Conservation (phyloP, 1,139 yeast genomes). For the Nakaseomyces sp. region DNA sequence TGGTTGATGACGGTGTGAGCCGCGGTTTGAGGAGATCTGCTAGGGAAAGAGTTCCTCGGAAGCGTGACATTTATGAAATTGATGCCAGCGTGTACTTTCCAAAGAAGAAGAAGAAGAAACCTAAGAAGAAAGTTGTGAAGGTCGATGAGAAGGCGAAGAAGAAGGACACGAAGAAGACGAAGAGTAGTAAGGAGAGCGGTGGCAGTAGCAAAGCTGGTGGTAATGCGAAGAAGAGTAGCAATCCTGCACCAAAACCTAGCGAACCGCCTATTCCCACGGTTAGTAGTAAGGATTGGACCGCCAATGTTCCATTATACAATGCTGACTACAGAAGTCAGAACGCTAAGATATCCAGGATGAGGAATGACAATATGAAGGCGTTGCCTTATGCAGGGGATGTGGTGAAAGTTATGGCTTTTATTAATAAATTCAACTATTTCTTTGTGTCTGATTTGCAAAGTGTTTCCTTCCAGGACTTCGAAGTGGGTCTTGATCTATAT, state of each 20-base stretch:
- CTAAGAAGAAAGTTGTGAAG: neutral
- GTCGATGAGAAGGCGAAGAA: neutral
- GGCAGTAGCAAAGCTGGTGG: neutral
- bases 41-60: constrained; percentile 4
- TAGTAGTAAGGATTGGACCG: constrained; percentile 17
- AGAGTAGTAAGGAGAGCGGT: too few species aligned
- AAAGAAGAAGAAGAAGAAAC: constrained; percentile 2
- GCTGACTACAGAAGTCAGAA: constrained; percentile 25
- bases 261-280: constrained; percentile 3
- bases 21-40: neutral
- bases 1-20: neutral
- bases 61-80: constrained; percentile 4
- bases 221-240: neutral
- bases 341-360: constrained; percentile 26
- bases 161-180: neutral
- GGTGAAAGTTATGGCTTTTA: constrained; percentile 36
- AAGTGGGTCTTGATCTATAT: constrained; percentile 40
- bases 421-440: constrained; percentile 37
- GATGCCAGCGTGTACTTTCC: constrained; percentile 3
- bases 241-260: neutral
- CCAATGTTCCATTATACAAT: constrained; percentile 22
- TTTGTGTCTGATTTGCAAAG: constrained; percentile 32
- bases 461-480: constrained; percentile 41
- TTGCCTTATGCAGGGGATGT: constrained; percentile 42
- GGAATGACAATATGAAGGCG: constrained; percentile 28